Percentiles rank a stretch among this genome's conserved stretches.
These are phyloP conservation scores for Talaromyces sp. DNA, from an alignment of 2,329 filamentous ascomycete genomes.

Conservation along the genomic window DNA sequence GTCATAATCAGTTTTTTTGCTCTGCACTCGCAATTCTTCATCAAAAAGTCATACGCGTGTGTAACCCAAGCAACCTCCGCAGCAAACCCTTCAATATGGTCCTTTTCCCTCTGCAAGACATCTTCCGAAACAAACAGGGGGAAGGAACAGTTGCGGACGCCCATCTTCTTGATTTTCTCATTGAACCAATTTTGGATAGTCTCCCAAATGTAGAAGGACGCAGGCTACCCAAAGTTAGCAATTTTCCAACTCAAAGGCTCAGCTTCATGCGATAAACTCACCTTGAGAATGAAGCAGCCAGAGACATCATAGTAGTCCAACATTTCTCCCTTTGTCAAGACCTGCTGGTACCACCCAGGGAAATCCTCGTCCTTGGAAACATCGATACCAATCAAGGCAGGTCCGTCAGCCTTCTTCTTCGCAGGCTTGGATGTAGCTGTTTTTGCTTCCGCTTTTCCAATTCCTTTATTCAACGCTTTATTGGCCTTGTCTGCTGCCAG, in stretches of 20 bases:
- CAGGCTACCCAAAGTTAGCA: conserved; percentile 40
- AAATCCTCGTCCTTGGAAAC: conserved; percentile 82
- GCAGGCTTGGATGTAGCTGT: conserved; percentile 35
- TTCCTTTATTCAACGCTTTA: conserved; percentile 32
- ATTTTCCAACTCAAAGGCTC: not conserved
- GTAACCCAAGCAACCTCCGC: conserved; percentile 56
- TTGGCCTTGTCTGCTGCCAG: conserved; percentile 37
- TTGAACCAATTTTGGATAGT: conserved; percentile 56
- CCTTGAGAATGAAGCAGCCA: conserved; percentile 93
- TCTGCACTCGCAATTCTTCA: conserved; percentile 4
- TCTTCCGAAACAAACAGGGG: conserved; percentile 92
- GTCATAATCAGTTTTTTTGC: conserved; percentile 19
- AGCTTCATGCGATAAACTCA: conserved; percentile 17
- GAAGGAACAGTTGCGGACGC: conserved; percentile 93
- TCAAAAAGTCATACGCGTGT: conserved; percentile 35
- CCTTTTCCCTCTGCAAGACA: conserved; percentile 81
- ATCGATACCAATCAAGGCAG: conserved; percentile 78
- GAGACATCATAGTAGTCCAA: conserved; percentile 97
- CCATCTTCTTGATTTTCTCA: conserved; percentile 75
- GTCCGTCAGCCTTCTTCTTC: conserved; percentile 54
- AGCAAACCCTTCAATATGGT: conserved; percentile 97
- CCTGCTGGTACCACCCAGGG: conserved; percentile 93
- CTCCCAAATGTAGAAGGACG: conserved; percentile 64
- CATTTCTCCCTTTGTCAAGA: conserved; percentile 94
- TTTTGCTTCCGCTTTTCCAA: conserved; percentile 42